Percentiles rank a stretch among this genome's conserved stretches.
Evolutionary conservation across 1,139 yeast species (phyloP).

Genomic region (Suhomyces yuchorum): DNA sequence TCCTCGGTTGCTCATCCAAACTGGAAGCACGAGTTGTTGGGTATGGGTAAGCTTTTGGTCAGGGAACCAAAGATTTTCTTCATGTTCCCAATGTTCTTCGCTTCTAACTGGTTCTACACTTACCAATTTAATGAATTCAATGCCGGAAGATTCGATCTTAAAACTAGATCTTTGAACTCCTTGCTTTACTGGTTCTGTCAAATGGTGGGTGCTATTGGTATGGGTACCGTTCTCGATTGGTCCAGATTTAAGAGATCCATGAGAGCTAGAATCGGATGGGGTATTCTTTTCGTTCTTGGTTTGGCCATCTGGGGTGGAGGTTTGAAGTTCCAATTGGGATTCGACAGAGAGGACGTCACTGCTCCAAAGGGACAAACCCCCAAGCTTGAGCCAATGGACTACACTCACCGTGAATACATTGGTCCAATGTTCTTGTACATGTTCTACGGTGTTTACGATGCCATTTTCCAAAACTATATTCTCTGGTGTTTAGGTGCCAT

Average conservation of each 20-base stretch:
- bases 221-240: constrained; percentile 53
- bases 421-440: constrained; percentile 66
- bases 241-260: constrained; percentile 40
- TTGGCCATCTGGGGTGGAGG: constrained; percentile 68
- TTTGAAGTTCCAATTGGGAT: constrained; percentile 49
- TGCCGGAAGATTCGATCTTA: constrained; percentile 56
- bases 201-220: constrained; percentile 55
- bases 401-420: constrained; percentile 46
- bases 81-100: constrained; percentile 62
- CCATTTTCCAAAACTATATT: constrained; percentile 57
- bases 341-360: constrained; percentile 42
- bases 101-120: constrained; percentile 67
- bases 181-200: constrained; percentile 63
- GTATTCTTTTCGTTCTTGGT: constrained; percentile 40
- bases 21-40: constrained; percentile 48
- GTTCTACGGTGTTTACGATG: constrained; percentile 61
- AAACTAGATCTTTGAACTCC: constrained; percentile 63
- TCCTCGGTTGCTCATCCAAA: constrained; percentile 48
- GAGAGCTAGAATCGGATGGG: constrained; percentile 53
- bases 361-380: constrained; percentile 14
- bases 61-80: constrained; percentile 50
- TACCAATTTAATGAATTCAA: constrained; percentile 63
- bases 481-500: constrained; percentile 62
- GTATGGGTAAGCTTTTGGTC: constrained; percentile 41
- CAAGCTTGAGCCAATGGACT: constrained; percentile 40